phyloP scores from a whole-genome alignment of 257 asterid species.

The Cordia subcordata region DNA sequence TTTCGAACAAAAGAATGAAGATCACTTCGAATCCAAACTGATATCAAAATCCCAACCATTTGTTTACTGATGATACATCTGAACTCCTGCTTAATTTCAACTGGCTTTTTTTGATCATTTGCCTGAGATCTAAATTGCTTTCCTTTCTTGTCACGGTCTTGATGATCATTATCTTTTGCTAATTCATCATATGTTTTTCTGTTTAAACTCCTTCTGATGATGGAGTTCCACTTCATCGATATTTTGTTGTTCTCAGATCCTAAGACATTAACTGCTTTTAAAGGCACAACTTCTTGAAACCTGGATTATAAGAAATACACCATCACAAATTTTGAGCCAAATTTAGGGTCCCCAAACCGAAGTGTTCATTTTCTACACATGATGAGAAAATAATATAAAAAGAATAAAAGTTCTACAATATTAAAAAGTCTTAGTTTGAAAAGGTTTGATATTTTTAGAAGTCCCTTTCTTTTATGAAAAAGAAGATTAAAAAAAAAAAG shows the following conservation, averaged over 20 bases:
- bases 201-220: slow-evolving; percentile 38
- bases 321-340: neutral
- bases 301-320: slow-evolving; percentile 4
- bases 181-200: slow-evolving; percentile 12
- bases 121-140: slow-evolving; percentile 1
- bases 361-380: too few species aligned
- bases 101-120: neutral
- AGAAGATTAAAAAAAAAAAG: too few species aligned
- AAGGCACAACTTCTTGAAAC: slow-evolving; percentile 71
- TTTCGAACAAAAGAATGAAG: slow-evolving; percentile 32
- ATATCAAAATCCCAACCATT: slow-evolving; percentile 62
- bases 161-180: neutral
- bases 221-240: slow-evolving; percentile 45
- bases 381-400: too few species aligned
- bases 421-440: too few species aligned
- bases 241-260: slow-evolving; percentile 38
- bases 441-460: too few species aligned
- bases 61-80: slow-evolving; percentile 58
- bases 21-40: slow-evolving; percentile 57
- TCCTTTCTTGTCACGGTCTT: slow-evolving; percentile 2
- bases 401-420: too few species aligned
- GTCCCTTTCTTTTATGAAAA: too few species aligned
- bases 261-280: slow-evolving; percentile 41
- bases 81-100: slow-evolving; percentile 14
- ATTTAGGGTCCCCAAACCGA: too few species aligned